Evolutionary conservation across 2,329 filamentous ascomycete genomes (phyloP), one percentile per base, ranked within the genome.

Genomic region (Corinectria fuckeliana): DNA sequence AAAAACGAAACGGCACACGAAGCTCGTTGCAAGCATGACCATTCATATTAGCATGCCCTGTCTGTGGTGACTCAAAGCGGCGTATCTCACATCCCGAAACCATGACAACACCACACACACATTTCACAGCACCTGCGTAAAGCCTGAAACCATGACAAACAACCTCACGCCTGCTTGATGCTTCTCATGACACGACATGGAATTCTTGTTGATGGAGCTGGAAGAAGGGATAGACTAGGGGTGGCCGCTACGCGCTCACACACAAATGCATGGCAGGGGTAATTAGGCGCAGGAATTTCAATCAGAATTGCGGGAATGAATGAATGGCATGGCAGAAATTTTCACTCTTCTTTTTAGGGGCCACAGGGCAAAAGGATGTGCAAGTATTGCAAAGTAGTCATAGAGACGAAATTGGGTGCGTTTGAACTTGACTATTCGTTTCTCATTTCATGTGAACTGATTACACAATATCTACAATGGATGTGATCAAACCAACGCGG

Each of bases 331-430:
- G 58, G 36, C 56, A 60, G 58, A 58, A 50, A 61, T 58, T 62
- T 54, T 47, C 38, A 53, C 41, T 55, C 56, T 60, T 49, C 53
- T 54, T 56, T 38, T 56, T 23, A n/a, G 34, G 59, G 57, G 52
- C 23, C 20, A 39, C 9, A 53, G 50, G 52, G 53, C 45, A 44
- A 56, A 53, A 54, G 48, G 48, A 49, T 53, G 55, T 58, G 61
- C 34, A 59, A 63, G 51, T 62, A 61, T 54, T 56, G 56, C 55
- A 56, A 47, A 62, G 64, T 69, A 70, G 63, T 65, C 58, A 63
- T 65, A 67, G 64, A 68, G 47, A 65, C 70, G 59, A 68, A 69
- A 68, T 69, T 67, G 57, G 61, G 59, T 70, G n/a, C n/a, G 64
- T 66, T 54, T 64, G 59, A 54, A 36, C 51, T 23, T 49, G 25